Evolutionary conservation across 768 basidiomycete species (phyloP).

Genomic region (Dioszegia aurantiaca): DNA sequence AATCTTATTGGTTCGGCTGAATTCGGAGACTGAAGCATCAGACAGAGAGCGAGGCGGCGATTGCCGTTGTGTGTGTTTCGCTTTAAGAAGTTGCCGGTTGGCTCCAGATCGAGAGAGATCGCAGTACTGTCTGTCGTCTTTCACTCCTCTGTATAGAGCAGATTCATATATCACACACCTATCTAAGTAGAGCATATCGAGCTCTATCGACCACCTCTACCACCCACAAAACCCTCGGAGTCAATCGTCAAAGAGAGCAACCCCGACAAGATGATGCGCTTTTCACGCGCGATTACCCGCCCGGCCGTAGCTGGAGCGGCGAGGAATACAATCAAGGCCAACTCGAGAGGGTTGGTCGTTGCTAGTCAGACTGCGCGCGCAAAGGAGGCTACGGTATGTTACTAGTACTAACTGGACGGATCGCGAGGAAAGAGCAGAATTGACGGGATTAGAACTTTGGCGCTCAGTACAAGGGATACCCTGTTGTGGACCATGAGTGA

Average conservation of each 20-base stretch:
- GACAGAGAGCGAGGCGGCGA: too few species aligned
- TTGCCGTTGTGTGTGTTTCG: too few species aligned
- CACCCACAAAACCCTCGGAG: too few species aligned
- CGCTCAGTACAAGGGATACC: constrained; percentile 59
- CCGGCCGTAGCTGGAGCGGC: constrained; percentile 8
- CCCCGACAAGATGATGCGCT: constrained; percentile 13
- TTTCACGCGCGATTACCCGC: constrained; percentile 12
- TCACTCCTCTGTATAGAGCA: too few species aligned
- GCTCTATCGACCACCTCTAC: too few species aligned
- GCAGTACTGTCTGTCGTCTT: neutral
- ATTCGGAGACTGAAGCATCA: neutral
- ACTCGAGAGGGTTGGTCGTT: constrained; percentile 27
- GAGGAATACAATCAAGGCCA: neutral
- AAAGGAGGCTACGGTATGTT: constrained; percentile 47
- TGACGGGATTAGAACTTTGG: constrained; percentile 42
- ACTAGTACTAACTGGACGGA: neutral
- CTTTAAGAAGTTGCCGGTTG: constrained; percentile 12
- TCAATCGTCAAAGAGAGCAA: neutral
- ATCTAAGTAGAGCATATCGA: neutral
- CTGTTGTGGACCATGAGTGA: constrained; percentile 88
- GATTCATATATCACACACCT: too few species aligned
- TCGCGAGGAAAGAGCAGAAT: neutral
- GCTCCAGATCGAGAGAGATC: neutral
- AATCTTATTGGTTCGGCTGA: constrained; percentile 14
- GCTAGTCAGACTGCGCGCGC: constrained; percentile 45